Evolutionary conservation across 106 monocot genomes (phyloP).

Genomic region (Dioscorea dumetorum): DNA sequence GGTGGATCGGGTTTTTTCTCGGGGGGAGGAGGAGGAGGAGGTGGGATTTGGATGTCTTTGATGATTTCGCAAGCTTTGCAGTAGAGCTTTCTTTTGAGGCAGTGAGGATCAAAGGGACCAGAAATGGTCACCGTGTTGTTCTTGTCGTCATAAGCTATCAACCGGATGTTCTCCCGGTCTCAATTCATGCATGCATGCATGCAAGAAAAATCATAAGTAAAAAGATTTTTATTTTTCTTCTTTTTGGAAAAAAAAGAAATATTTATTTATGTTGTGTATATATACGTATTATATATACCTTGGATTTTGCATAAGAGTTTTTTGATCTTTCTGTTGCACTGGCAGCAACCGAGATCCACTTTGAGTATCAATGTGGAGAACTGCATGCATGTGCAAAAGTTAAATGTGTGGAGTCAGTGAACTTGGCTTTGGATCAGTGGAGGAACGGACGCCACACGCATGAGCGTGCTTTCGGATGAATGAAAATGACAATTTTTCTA

Average conservation of each 20-base stretch:
- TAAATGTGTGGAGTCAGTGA: not conserved
- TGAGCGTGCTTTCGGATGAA: not conserved
- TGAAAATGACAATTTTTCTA: not conserved
- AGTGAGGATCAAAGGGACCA: slow-evolving; percentile 36
- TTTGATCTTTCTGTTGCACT: slow-evolving; percentile 23
- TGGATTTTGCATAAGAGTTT: slow-evolving; percentile 20
- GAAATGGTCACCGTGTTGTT: slow-evolving; percentile 27
- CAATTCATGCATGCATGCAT: not conserved
- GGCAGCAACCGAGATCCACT: slow-evolving; percentile 40
- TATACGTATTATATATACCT: slow-evolving; percentile 3
- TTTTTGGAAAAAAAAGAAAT: too few relatives aligned
- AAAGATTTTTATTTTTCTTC: not conserved
- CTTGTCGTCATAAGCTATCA: slow-evolving; percentile 44
- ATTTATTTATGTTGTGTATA: not conserved
- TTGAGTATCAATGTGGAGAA: slow-evolving; percentile 24
- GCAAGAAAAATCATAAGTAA: not conserved
- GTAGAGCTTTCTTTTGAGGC: slow-evolving; percentile 38
- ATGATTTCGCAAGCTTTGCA: slow-evolving; percentile 53
- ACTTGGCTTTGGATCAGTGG: not conserved
- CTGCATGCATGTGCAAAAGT: slow-evolving; percentile 15
- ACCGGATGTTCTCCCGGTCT: slow-evolving; percentile 27
- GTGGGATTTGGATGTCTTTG: slow-evolving; percentile 36
- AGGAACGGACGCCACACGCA: not conserved
- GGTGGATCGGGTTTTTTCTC: not conserved
- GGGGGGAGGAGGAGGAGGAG: not conserved